These are phyloP conservation scores for Kuraishia ogatae DNA, from an alignment of 805 yeast species.

Conservation along the genomic window DNA sequence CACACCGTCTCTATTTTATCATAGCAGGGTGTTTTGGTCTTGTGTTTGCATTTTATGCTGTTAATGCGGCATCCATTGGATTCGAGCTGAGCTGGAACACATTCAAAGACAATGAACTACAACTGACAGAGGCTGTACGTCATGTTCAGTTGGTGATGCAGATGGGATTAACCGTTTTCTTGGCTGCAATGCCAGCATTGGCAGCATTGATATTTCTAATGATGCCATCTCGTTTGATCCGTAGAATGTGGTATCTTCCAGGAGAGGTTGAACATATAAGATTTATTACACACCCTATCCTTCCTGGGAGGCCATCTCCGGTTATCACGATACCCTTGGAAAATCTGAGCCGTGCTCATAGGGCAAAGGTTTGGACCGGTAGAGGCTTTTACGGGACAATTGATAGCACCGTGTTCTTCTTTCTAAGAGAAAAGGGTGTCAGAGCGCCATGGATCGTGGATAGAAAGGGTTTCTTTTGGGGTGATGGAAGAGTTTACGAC, in stretches of 20 bases:
- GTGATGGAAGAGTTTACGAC: conserved; percentile 83
- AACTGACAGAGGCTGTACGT: conserved; percentile 15
- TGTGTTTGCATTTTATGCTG: conserved; percentile 60
- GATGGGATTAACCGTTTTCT: conserved; percentile 22
- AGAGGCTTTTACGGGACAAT: conserved; percentile 82
- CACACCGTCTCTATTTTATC: conserved; percentile 69
- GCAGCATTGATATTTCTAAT: conserved; percentile 32
- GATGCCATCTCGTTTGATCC: conserved; percentile 61
- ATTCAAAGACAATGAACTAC: conserved; percentile 21
- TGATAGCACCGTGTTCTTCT: conserved; percentile 63
- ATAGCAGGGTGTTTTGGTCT: conserved; percentile 62
- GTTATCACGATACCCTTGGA: conserved; percentile 58
- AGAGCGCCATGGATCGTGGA: conserved; percentile 70
- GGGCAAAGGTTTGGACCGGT: conserved; percentile 75
- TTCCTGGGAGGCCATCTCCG: conserved; percentile 75
- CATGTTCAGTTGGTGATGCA: conserved; percentile 16
- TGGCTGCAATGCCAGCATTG: conserved; percentile 33
- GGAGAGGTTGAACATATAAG: conserved; percentile 45
- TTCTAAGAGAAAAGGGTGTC: conserved; percentile 49
- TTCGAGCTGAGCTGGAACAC: conserved; percentile 16
- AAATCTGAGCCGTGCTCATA: conserved; percentile 43
- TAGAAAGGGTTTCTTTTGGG: conserved; percentile 87
- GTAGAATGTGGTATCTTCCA: conserved; percentile 74
- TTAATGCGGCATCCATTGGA: conserved; percentile 30
- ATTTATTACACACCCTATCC: conserved; percentile 65